A percentile compares a stretch with the other conserved stretches of the same genome.
phyloP scores from a whole-genome alignment of 148 eudicot species.

The Pouteria glomerata region DNA sequence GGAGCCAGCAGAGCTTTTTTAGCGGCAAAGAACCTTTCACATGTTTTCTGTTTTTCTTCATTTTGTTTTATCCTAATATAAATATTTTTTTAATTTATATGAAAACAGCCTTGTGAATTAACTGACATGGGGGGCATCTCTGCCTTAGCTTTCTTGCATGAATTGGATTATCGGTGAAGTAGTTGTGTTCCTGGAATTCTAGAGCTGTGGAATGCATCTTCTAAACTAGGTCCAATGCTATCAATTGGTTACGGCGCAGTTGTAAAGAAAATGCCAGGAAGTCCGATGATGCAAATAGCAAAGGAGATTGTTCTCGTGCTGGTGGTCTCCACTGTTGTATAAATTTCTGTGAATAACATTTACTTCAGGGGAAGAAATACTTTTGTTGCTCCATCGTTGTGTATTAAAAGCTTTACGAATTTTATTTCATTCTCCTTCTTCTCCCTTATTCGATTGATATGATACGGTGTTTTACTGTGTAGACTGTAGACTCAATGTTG shows the following conservation, averaged over 20 bases:
- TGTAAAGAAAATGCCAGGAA: conserved; percentile 7
- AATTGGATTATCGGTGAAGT: conserved; percentile 24
- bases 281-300: conserved; percentile 4
- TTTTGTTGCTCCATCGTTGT: conserved; percentile 5
- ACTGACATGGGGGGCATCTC: conserved; percentile 8
- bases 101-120: conserved; percentile 13
- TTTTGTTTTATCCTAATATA: background rate
- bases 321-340: conserved; percentile 11
- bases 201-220: conserved; percentile 35
- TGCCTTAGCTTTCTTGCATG: conserved; percentile 22
- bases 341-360: conserved; percentile 10
- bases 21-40: no score
- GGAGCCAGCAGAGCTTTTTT: no score
- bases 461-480: background rate
- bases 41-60: background rate
- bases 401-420: background rate
- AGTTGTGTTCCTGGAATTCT: conserved; percentile 25
- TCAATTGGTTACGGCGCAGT: conserved; percentile 17
- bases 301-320: conserved; percentile 2
- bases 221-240: conserved; percentile 41
- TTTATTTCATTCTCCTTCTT: background rate
- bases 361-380: conserved; percentile 9
- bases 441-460: background rate
- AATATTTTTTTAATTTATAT: no score
- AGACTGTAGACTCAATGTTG: conserved; percentile 12